Evolutionary conservation across 139 green algal genomes (phyloP).

Genomic region (Micromonas commoda): DNA sequence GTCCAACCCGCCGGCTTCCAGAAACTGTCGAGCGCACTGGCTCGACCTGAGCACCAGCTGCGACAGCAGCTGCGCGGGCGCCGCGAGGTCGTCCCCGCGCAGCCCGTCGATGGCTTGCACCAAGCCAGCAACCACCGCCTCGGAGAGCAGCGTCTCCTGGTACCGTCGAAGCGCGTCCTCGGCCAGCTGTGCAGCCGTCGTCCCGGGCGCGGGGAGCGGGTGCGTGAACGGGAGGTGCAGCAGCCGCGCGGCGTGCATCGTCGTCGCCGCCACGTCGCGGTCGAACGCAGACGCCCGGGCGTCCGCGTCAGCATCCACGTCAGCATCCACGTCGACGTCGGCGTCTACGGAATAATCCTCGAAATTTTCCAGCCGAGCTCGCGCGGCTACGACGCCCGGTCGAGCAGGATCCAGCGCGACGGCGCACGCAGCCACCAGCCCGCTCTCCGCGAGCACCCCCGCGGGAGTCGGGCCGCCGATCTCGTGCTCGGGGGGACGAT

Average conservation of each 20-base stretch:
- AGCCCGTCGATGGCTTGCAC: conserved; percentile 3
- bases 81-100: conserved; percentile 31
- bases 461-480: too few species aligned
- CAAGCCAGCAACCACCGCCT: background rate
- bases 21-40: conserved; percentile 29
- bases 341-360: too few species aligned
- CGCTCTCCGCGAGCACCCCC: too few species aligned
- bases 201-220: background rate
- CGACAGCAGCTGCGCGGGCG: conserved; percentile 38
- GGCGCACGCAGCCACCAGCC: too few species aligned
- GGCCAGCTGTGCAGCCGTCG: too few species aligned
- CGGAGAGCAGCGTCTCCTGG: background rate
- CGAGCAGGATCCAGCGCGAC: too few species aligned
- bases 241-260: background rate
- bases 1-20: conserved; percentile 20
- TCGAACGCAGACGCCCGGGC: too few species aligned
- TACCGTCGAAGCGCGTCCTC: background rate
- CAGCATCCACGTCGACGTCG: too few species aligned
- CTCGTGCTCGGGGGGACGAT: too few species aligned
- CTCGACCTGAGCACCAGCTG: conserved; percentile 36
- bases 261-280: background rate
- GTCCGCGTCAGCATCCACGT: too few species aligned
- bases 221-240: background rate
- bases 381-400: too few species aligned
- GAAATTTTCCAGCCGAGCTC: too few species aligned